phyloP scores from a whole-genome alignment of 2,329 filamentous ascomycete species.

The Paracoccidioides brasiliensis region DNA sequence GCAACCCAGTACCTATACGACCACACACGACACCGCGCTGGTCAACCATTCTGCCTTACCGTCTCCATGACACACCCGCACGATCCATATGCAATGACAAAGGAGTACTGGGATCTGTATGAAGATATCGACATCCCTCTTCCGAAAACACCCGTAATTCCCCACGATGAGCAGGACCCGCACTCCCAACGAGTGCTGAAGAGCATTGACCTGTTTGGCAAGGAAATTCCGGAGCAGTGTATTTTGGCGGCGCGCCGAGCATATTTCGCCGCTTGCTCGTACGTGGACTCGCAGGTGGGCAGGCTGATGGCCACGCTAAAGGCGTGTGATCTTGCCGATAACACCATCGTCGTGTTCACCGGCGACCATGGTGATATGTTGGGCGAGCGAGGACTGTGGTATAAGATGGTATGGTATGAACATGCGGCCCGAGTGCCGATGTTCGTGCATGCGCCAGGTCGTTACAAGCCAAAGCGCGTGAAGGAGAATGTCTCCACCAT shows the following conservation, averaged over 20 bases:
- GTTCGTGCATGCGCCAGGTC: slow-evolving; percentile 65
- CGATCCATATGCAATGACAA: slow-evolving; percentile 86
- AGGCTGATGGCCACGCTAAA: slow-evolving; percentile 66
- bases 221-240: slow-evolving; percentile 71
- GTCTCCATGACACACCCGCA: slow-evolving; percentile 90
- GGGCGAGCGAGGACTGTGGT: slow-evolving; percentile 79
- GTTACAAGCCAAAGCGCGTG: slow-evolving; percentile 63
- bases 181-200: slow-evolving; percentile 79
- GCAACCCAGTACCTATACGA: slow-evolving; percentile 83
- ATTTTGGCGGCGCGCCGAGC: slow-evolving; percentile 74
- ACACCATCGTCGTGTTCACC: slow-evolving; percentile 85
- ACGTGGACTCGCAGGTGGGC: slow-evolving; percentile 86
- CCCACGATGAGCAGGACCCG: slow-evolving; percentile 68
- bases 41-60: slow-evolving; percentile 74
- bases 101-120: slow-evolving; percentile 88
- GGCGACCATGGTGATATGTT: slow-evolving; percentile 96
- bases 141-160: slow-evolving; percentile 58
- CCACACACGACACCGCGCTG: slow-evolving; percentile 66
- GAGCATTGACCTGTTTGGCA: slow-evolving; percentile 75
- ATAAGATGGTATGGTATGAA: slow-evolving; percentile 98
- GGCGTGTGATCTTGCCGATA: slow-evolving; percentile 63
- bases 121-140: slow-evolving; percentile 77
- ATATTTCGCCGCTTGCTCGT: slow-evolving; percentile 87
- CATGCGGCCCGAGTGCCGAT: slow-evolving; percentile 80
- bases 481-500: slow-evolving; percentile 78